These are phyloP conservation scores for Ehretia macrophylla DNA, from an alignment of 257 asterid species.

Conservation along the genomic window DNA sequence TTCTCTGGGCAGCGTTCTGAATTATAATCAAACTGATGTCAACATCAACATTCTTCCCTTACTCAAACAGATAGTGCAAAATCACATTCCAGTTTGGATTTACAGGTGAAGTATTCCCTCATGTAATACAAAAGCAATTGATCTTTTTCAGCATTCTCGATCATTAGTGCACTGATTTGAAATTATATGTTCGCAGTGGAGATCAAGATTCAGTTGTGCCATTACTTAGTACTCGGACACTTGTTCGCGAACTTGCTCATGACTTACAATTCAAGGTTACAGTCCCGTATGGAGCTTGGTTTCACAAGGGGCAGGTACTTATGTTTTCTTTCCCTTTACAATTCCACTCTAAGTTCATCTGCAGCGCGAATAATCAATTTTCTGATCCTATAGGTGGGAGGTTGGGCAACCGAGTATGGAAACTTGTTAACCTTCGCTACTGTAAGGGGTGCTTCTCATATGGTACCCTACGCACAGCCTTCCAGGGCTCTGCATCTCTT, in stretches of 20 bases:
- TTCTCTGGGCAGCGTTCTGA: slow-evolving; percentile 35
- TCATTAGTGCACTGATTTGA: not conserved
- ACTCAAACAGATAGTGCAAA: slow-evolving; percentile 56
- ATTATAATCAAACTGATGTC: slow-evolving; percentile 49
- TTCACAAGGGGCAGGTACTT: slow-evolving; percentile 77
- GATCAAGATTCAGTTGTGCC: slow-evolving; percentile 99
- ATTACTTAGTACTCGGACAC: slow-evolving; percentile 83
- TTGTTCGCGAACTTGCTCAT: slow-evolving; percentile 83
- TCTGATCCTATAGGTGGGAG: not conserved
- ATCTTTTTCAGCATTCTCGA: no score
- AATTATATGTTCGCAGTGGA: slow-evolving; percentile 43
- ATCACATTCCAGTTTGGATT: slow-evolving; percentile 65
- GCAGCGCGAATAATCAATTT: not conserved
- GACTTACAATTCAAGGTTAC: slow-evolving; percentile 62
- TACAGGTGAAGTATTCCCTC: slow-evolving; percentile 46
- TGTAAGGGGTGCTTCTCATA: not conserved
- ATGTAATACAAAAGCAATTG: not conserved
- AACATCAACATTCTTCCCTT: slow-evolving; percentile 71
- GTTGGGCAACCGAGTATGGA: not conserved
- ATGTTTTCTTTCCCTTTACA: not conserved
- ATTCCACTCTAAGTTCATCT: not conserved
- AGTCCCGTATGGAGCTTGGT: slow-evolving; percentile 93
- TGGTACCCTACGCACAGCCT: not conserved
- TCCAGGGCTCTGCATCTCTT: not conserved
- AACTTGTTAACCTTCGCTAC: not conserved